phyloP scores from a whole-genome alignment of 352 stramenopile genomes.

The Globisporangium nunn region DNA sequence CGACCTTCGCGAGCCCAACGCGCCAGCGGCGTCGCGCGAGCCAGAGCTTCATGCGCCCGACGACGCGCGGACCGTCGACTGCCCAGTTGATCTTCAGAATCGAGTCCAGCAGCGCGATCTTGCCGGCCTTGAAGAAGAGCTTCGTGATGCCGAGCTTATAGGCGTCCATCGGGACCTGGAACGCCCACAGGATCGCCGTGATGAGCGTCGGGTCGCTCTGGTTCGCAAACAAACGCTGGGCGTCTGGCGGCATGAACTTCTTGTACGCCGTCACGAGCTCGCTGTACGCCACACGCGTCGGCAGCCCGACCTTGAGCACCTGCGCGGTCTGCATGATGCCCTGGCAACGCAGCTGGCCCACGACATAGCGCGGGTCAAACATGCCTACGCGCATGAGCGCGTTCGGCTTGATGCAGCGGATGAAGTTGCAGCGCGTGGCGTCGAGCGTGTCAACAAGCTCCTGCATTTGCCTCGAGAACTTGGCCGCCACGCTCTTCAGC shows the following conservation, averaged over 20 bases:
- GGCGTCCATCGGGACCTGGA: constrained; percentile 66
- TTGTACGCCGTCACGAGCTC: constrained; percentile 68
- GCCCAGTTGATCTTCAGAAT: constrained; percentile 76
- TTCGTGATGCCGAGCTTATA: constrained; percentile 81
- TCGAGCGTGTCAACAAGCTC: constrained; percentile 75
- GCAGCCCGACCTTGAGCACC: constrained; percentile 80
- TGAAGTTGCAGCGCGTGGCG: constrained; percentile 83
- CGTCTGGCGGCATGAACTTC: constrained; percentile 60
- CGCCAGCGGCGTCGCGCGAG: constrained; percentile 66
- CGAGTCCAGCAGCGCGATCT: constrained; percentile 67
- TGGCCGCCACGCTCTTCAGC: constrained; percentile 56
- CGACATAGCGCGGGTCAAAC: constrained; percentile 77
- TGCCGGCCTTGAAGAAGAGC: constrained; percentile 68
- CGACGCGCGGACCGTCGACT: constrained; percentile 47
- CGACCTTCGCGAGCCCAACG: constrained; percentile 57
- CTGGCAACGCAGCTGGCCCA: constrained; percentile 78
- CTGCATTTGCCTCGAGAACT: constrained; percentile 77
- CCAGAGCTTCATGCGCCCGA: constrained; percentile 62
- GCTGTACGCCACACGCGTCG: constrained; percentile 72
- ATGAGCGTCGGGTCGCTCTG: constrained; percentile 74
- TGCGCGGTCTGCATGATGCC: constrained; percentile 86
- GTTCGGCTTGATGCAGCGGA: constrained; percentile 88
- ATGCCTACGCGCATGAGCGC: constrained; percentile 56
- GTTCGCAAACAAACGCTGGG: constrained; percentile 58
- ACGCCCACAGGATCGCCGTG: constrained; percentile 78